Base-by-base conservation (phyloP, 106 monocot species). In the Dioscorea zingiberensis region DNA sequence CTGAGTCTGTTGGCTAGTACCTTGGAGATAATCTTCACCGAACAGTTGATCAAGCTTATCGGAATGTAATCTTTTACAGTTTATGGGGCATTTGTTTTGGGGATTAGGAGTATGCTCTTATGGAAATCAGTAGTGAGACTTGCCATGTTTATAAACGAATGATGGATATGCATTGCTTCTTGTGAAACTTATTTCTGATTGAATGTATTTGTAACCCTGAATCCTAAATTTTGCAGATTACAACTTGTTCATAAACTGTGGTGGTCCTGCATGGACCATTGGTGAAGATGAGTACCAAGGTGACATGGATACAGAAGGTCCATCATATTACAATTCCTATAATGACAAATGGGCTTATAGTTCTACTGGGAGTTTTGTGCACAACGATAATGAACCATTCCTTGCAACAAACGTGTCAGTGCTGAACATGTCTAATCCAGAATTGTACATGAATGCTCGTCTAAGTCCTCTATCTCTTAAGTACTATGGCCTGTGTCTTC, bases 401-500 rank as follows among this genome's bases (percentile, higher is more conserved):
- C 63, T 79, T 56, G 70, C 73, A 61, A 8, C 25, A 47, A 79
- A 82, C 71, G 21, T 67, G 27, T 67, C 86, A 24, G 0, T 48
- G 2, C 53, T 82, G 27, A 38, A 48, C 25, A 76, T 71, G 58
- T 29, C 51, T 6, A 30, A 82, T 62, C 25, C 75, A 49, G 47
- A 73, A 11, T 65, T 87, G 48, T 87, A 82, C 63, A 70, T 27
- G 44, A 32, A 28, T 30, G 86, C 82, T 11, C 78, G 86, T 13
- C 58, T 78, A 19, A 67, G 44, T 70, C 79, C 86, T 26, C 26
- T 64, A 22, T 82, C 86, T 17, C 77, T 86, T 1, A 78, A 29
- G 29, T 86, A 86, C 67, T 82, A 79, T 65, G 86, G 86, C 13
- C 73, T 87, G 15, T 87, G 86, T 60, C 63, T 87, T 63, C 63